These are phyloP conservation scores for Colletotrichum sp. DNA, from an alignment of 2,329 filamentous ascomycete genomes.

Conservation along the genomic window DNA sequence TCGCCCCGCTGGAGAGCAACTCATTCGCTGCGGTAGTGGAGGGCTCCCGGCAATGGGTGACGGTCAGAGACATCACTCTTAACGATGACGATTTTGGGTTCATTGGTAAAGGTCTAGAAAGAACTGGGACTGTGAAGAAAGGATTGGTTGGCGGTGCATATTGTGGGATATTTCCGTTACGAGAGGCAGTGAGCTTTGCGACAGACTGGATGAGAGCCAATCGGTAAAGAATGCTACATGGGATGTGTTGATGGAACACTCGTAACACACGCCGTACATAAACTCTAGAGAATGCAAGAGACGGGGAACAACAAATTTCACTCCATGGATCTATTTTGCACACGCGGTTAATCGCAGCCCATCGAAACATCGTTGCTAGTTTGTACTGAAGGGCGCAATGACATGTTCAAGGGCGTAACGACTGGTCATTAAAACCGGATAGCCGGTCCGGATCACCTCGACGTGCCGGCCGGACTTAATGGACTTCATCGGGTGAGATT, in stretches of 20 bases:
- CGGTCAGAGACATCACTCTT: constrained; percentile 5
- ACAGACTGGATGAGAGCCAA: neutral
- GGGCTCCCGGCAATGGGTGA: constrained; percentile 15
- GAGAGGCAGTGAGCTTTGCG: neutral
- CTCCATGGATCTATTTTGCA: neutral
- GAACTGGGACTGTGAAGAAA: neutral
- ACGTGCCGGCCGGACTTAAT: neutral
- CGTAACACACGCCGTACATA: neutral
- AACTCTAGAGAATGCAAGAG: neutral
- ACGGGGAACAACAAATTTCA: neutral
- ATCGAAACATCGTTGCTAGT: neutral
- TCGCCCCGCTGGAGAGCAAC: neutral
- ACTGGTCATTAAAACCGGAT: neutral
- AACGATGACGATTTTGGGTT: constrained; percentile 1
- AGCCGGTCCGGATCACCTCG: neutral
- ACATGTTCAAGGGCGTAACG: neutral
- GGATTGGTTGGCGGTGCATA: neutral
- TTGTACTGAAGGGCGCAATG: neutral
- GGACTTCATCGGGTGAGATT: neutral
- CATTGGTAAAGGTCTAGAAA: neutral
- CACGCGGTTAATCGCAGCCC: neutral
- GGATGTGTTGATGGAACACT: neutral
- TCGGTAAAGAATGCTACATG: neutral
- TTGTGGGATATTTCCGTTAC: neutral
- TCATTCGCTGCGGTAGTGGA: constrained; percentile 15